Evolutionary conservation across 352 stramenopile genomes (phyloP), one percentile per base, ranked within the genome.

Genomic region (Plasmopara muralis): DNA sequence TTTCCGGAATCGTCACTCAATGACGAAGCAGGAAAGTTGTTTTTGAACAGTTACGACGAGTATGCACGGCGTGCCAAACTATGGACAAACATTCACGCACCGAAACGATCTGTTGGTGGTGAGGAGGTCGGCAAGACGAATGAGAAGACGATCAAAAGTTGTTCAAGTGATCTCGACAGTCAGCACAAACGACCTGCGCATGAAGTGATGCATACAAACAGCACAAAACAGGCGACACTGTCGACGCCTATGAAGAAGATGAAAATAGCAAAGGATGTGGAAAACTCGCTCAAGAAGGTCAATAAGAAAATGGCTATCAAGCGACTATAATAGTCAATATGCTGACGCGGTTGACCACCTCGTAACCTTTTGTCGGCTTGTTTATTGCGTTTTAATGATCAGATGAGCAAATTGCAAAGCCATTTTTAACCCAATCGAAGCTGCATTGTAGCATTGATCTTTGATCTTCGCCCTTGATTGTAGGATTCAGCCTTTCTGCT

Each of bases 1-100:
- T 99, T 99, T 61, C 97, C 97, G 0, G 97, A 99, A 68, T 98
- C 89, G 20, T 97, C 92, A 42, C 75, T 99, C 31, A 99, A 99
- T 64, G 97, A 99, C 61, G 97, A 99, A 60, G 97, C 97, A 10
- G 97, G 97, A 0, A 97, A 97, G 60, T 71, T 99, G 25, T 99
- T 99, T 67, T 98, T 99, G 84, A 92, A 99, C 50, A 97, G 85
- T 62, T 99, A 99, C 64, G 93, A 98, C 29, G 96, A 99, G 63
- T 99, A 96, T 64, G 76, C 81, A 33, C 73, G 80, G 16, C 85
- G 89, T 38, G 92, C 91, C 5, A 84, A 72, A 55, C 64, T 98
- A 10, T 93, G 92, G 81, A 97, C 92, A 9, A 72, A 54, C 29
- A 95, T 98, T 43, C 92, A 98, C 60, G 91, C 92, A 14, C 70